Percentiles rank a stretch among this genome's conserved stretches.
Evolutionary conservation across 148 eudicot genomes (phyloP).

Genomic region (Arbutus unedo): DNA sequence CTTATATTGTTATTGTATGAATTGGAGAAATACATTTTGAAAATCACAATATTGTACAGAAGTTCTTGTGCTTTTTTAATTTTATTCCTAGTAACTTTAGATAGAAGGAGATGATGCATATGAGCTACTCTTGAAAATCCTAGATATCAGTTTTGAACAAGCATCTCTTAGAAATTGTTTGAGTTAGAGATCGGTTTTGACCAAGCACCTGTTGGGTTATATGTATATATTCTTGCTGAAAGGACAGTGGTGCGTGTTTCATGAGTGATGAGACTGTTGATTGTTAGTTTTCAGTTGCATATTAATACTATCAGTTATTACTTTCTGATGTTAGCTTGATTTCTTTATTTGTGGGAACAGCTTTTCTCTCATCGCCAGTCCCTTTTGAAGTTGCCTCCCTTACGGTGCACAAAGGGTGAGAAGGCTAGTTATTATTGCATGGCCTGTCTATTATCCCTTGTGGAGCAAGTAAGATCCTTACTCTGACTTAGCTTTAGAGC

Average conservation of each 20-base stretch:
- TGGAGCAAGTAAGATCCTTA: constrained; percentile 72
- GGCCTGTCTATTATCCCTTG: constrained; percentile 82
- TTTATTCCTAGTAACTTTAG: not conserved
- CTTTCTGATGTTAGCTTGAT: not conserved
- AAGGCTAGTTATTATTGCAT: constrained; percentile 82
- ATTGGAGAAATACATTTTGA: not conserved
- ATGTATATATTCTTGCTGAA: too few species aligned
- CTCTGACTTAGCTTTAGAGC: not conserved
- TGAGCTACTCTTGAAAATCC: not conserved
- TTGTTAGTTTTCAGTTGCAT: not conserved
- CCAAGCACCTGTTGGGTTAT: too few species aligned
- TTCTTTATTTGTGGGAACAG: constrained; percentile 34
- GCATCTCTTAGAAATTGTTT: too few species aligned
- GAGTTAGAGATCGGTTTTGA: too few species aligned
- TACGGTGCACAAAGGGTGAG: constrained; percentile 52
- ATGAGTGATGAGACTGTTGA: not conserved
- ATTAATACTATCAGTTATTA: not conserved
- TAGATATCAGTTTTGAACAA: not conserved
- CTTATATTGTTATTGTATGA: not conserved
- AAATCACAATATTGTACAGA: not conserved
- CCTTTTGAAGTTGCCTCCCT: constrained; percentile 58
- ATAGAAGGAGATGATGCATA: not conserved
- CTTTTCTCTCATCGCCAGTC: constrained; percentile 61
- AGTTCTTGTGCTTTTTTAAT: not conserved
- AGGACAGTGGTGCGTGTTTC: not conserved